phyloP scores from a whole-genome alignment of 306 rosid species.

The Castanospermum australe region DNA sequence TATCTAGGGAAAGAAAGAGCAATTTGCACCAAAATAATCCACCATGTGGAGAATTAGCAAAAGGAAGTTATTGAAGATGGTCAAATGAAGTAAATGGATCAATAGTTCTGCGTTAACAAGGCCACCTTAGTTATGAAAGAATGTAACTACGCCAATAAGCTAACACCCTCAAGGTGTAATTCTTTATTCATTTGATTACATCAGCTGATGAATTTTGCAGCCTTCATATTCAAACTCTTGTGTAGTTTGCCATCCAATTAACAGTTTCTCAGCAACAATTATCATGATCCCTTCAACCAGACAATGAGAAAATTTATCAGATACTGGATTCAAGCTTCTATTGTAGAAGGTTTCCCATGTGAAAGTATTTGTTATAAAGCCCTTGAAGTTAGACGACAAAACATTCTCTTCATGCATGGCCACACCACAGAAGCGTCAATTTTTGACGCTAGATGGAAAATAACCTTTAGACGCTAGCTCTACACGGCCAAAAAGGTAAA shows the following conservation, averaged over 20 bases:
- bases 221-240: too few species aligned
- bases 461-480: too few species aligned
- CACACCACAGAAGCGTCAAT: neutral
- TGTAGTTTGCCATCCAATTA: too few species aligned
- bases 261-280: too few species aligned
- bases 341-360: neutral
- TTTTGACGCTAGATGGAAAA: too few species aligned
- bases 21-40: neutral
- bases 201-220: neutral
- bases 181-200: neutral
- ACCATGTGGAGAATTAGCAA: neutral
- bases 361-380: neutral
- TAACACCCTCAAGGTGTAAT: neutral
- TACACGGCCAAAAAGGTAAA: neutral
- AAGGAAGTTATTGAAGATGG: neutral
- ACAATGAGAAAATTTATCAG: neutral
- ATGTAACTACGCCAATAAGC: neutral
- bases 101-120: neutral
- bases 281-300: neutral
- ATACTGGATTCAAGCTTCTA: neutral
- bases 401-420: neutral
- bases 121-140: neutral
- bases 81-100: neutral
- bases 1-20: neutral
- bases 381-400: neutral